Conservation (phyloP, 768 basidiomycete species). For the Pseudohyphozyma bogoriensis region DNA sequence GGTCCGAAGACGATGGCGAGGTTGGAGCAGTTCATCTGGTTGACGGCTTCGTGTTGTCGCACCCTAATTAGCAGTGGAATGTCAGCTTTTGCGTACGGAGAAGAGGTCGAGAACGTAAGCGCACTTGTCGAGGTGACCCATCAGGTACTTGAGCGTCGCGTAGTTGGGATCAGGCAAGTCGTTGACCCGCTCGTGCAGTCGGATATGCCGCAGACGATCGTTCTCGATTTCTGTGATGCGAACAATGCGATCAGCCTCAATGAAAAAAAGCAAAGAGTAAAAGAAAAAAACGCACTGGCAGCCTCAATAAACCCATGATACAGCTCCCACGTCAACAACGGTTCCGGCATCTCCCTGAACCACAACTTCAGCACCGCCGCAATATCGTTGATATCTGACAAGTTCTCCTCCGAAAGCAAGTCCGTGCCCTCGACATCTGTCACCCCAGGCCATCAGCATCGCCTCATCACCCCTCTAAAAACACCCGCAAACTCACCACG, state of each 20-base stretch:
- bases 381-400: constrained; percentile 88
- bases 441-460: not conserved
- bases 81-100: not conserved
- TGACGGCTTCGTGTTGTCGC: constrained; percentile 59
- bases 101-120: constrained; percentile 30
- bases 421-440: constrained; percentile 77
- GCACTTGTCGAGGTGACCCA: constrained; percentile 86
- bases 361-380: constrained; percentile 91
- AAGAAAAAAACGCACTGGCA: constrained; percentile 61
- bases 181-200: constrained; percentile 92
- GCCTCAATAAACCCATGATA: constrained; percentile 93
- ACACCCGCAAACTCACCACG: constrained; percentile 50
- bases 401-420: constrained; percentile 79
- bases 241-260: not conserved
- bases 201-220: constrained; percentile 86
- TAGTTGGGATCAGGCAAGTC: constrained; percentile 98
- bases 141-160: constrained; percentile 85
- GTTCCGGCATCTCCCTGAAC: constrained; percentile 92
- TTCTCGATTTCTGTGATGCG: constrained; percentile 65
- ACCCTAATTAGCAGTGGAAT: constrained; percentile 44
- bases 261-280: not conserved
- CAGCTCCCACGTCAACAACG: constrained; percentile 67
- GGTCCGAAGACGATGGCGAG: constrained; percentile 95
- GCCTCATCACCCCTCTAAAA: not conserved
- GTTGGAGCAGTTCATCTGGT: constrained; percentile 88